Evolutionary conservation across 1,139 yeast species (phyloP).

Genomic region (Geotrichum cucujoidarum): DNA sequence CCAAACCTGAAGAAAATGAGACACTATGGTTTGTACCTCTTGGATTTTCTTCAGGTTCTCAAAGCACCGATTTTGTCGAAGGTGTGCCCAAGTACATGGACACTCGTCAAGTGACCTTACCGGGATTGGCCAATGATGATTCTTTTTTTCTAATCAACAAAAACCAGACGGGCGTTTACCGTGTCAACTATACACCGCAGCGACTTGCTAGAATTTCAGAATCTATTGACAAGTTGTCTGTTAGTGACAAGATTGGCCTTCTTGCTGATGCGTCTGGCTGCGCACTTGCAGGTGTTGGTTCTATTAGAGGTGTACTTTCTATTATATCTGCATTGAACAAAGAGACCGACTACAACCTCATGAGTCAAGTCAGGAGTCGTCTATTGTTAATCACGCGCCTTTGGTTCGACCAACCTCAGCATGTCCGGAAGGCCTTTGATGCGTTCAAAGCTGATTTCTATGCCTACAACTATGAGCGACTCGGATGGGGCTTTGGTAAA

Average conservation of each 20-base stretch:
- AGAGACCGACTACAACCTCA: slow-evolving; percentile 55
- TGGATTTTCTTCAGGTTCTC: slow-evolving; percentile 47
- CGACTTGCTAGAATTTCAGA: slow-evolving; percentile 71
- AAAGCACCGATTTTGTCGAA: slow-evolving; percentile 19
- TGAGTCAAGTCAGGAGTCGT: slow-evolving; percentile 55
- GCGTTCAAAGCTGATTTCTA: slow-evolving; percentile 44
- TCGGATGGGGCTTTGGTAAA: slow-evolving; percentile 39
- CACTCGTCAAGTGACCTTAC: slow-evolving; percentile 26
- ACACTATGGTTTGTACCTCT: slow-evolving; percentile 74
- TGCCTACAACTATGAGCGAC: slow-evolving; percentile 40
- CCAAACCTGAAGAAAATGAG: slow-evolving; percentile 43
- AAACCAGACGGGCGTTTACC: slow-evolving; percentile 76
- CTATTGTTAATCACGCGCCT: slow-evolving; percentile 43
- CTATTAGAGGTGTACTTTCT: slow-evolving; percentile 49
- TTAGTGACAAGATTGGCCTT: slow-evolving; percentile 80
- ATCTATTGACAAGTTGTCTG: slow-evolving; percentile 63
- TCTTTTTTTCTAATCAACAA: slow-evolving; percentile 64
- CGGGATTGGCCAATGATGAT: slow-evolving; percentile 28
- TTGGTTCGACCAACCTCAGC: slow-evolving; percentile 50
- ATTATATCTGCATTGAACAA: slow-evolving; percentile 43
- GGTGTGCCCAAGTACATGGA: slow-evolving; percentile 23
- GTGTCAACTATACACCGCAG: slow-evolving; percentile 69
- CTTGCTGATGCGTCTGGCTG: slow-evolving; percentile 62
- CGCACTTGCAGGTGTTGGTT: slow-evolving; percentile 55
- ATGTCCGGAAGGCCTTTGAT: slow-evolving; percentile 39